Percentiles rank a stretch among this genome's conserved stretches.
phyloP scores from a whole-genome alignment of 164 flowering plant species.

The Vitis riparia region DNA sequence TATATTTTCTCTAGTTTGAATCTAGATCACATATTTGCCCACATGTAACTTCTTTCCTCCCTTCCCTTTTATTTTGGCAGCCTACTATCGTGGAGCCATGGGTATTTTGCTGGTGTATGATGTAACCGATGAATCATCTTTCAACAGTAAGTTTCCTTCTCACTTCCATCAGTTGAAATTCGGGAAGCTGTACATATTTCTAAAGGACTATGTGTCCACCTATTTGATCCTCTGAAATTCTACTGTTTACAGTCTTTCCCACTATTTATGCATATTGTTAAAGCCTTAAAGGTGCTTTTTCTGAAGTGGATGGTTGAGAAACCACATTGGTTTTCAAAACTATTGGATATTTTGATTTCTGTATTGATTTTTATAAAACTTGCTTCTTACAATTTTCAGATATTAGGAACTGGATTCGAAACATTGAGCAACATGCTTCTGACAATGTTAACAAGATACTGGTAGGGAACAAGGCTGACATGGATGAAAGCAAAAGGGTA shows the following conservation, averaged over 20 bases:
- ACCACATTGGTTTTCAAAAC: not conserved
- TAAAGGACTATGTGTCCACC: not conserved
- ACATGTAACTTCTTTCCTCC: not conserved
- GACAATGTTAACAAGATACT: conserved; percentile 83
- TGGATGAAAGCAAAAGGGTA: conserved; percentile 91
- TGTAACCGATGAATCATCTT: conserved; percentile 74
- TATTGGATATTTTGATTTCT: not conserved
- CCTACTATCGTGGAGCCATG: conserved; percentile 81
- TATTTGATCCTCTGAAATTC: not conserved
- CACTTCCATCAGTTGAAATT: not conserved
- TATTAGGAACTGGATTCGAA: conserved; percentile 83
- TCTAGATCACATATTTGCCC: not conserved
- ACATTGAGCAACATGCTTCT: conserved; percentile 89
- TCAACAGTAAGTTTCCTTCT: conserved; percentile 47
- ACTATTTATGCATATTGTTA: not conserved
- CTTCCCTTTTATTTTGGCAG: conserved; percentile 29
- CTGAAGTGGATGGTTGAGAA: not conserved
- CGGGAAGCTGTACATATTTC: not conserved
- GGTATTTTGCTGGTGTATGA: conserved; percentile 75
- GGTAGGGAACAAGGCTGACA: conserved; percentile 86
- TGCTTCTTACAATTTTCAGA: conserved; percentile 35
- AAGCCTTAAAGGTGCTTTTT: not conserved
- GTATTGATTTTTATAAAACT: not conserved
- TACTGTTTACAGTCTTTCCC: not conserved
- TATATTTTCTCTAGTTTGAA: not conserved